Percentiles rank a stretch among this genome's conserved stretches.
Conservation (phyloP, 2,329 filamentous ascomycete genomes). For the Pseudopithomyces chartarum region DNA sequence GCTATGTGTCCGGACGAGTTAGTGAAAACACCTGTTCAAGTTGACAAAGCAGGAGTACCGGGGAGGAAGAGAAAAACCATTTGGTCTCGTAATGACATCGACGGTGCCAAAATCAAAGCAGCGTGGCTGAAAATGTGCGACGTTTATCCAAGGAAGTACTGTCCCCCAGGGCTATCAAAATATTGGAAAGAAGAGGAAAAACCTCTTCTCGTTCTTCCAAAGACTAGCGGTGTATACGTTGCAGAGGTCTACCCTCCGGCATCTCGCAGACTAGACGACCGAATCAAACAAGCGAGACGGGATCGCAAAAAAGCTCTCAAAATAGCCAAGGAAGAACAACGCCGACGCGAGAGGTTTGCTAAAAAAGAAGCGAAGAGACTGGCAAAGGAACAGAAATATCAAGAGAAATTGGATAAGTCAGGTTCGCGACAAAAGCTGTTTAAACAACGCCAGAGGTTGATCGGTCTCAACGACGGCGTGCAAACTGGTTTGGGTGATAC, state of each 20-base stretch:
- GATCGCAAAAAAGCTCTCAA: conserved; percentile 8
- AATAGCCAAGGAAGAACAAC: not conserved
- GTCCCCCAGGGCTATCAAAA: conserved; percentile 36
- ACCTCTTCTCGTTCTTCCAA: conserved; percentile 23
- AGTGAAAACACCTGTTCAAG: conserved; percentile 50
- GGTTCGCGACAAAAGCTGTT: not conserved
- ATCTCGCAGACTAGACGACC: conserved; percentile 11
- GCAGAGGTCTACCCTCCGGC: conserved; percentile 24
- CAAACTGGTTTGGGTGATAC: not conserved
- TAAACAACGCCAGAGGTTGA: not conserved
- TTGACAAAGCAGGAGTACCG: conserved; percentile 22
- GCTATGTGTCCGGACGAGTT: conserved; percentile 56
- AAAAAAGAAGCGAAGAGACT: not conserved
- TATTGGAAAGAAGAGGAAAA: conserved; percentile 26
- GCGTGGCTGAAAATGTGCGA: conserved; percentile 58
- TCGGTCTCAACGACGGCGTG: not conserved
- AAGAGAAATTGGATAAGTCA: not conserved
- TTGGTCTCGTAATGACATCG: conserved; percentile 53
- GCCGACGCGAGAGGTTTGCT: not conserved
- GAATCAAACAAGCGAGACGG: conserved; percentile 11
- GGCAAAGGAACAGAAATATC: not conserved
- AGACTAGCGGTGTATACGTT: conserved; percentile 37
- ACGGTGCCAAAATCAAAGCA: conserved; percentile 52
- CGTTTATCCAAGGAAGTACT: conserved; percentile 38
- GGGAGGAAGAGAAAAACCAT: conserved; percentile 56